Base-by-base conservation (phyloP, 495 filamentous ascomycete genomes). In the Aspergillus olivimuriae region DNA sequence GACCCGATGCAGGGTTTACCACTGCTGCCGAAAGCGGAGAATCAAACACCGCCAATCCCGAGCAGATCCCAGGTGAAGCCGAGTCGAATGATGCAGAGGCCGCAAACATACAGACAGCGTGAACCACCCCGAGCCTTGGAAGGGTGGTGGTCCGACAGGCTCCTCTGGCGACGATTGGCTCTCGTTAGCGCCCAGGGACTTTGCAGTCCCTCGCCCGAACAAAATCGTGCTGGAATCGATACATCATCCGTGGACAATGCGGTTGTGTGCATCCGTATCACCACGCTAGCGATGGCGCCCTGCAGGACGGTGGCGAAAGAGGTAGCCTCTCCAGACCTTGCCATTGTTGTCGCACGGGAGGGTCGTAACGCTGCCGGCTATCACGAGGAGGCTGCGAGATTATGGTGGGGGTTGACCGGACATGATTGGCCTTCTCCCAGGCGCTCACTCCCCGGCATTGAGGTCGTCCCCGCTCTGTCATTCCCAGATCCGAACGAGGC, bases 241-340 rank as follows among this genome's bases (percentile, higher is more conserved):
- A 20, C 30, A 34, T 14, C 30, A 34, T 39, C 38, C 19, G 14
- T 22, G 28, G 36, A 20, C 18, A 28, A 31, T 43, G 26, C 34
- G 35, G 24, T 47, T 52, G 41, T 44, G 46, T 54, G 55, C 52
- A 51, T 51, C 44, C 19, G 40, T 45, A 51, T 55, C 57, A 55
- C 48, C 24, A 26, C 22, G 31, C 48, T 46, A 48, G 14, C 32
- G 34, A 19, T 8, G 43, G 41, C 43, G 47, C 32, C 19, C 37
- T 47, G 45, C 39, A 47, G 44, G 9, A 19, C 12, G 26, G 21
- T 28, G 17, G 34, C 4, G 23, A 12, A 38, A 31, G 12, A 15
- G 41, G 17, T 17, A 17, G 41, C 28, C 12, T 14, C 17, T 32
- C 24, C 18, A 24, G 39, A 17, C 20, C 11, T 14, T 34, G 21